phyloP scores from a whole-genome alignment of 768 basidiomycete species.

The Lactifluus subvellereus region DNA sequence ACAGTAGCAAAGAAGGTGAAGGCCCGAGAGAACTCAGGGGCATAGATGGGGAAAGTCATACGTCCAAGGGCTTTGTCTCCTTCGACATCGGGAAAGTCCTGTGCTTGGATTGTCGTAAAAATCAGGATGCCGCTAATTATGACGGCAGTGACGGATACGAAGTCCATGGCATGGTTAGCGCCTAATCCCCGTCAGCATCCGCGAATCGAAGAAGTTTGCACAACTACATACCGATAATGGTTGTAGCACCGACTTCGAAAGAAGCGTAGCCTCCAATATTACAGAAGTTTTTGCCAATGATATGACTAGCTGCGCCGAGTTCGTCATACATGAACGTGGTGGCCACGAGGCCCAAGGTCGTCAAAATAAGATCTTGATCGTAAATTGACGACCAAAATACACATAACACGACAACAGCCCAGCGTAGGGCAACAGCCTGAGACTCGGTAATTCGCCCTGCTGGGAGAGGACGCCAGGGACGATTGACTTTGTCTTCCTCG shows the following conservation, averaged over 20 bases:
- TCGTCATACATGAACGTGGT: slow-evolving; percentile 26
- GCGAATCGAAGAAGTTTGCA: slow-evolving; percentile 8
- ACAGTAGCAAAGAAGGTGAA: slow-evolving; percentile 26
- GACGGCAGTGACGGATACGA: slow-evolving; percentile 24
- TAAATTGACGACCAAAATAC: slow-evolving; percentile 18
- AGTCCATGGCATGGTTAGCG: slow-evolving; percentile 20
- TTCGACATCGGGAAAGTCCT: slow-evolving; percentile 28
- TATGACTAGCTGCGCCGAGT: slow-evolving; percentile 16
- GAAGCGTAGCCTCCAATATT: slow-evolving; percentile 25
- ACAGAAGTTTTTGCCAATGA: slow-evolving; percentile 25
- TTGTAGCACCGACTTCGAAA: slow-evolving; percentile 26
- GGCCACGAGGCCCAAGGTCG: slow-evolving; percentile 24
- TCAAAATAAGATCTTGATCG: slow-evolving; percentile 16
- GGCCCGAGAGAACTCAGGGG: slow-evolving; percentile 23
- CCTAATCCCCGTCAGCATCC: slow-evolving; percentile 18
- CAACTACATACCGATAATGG: slow-evolving; percentile 18
- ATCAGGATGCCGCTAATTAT: slow-evolving; percentile 25
- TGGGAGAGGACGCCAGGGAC: slow-evolving; percentile 29
- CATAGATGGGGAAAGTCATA: slow-evolving; percentile 26
- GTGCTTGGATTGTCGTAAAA: slow-evolving; percentile 27
- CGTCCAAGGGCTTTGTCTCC: slow-evolving; percentile 26
- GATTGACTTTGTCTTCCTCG: slow-evolving; percentile 27
- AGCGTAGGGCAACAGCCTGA: slow-evolving; percentile 23
- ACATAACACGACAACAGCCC: slow-evolving; percentile 23
- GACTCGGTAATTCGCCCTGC: slow-evolving; percentile 26